phyloP scores from a whole-genome alignment of 1,139 yeast genomes.

The Meyerozyma athensensis region DNA sequence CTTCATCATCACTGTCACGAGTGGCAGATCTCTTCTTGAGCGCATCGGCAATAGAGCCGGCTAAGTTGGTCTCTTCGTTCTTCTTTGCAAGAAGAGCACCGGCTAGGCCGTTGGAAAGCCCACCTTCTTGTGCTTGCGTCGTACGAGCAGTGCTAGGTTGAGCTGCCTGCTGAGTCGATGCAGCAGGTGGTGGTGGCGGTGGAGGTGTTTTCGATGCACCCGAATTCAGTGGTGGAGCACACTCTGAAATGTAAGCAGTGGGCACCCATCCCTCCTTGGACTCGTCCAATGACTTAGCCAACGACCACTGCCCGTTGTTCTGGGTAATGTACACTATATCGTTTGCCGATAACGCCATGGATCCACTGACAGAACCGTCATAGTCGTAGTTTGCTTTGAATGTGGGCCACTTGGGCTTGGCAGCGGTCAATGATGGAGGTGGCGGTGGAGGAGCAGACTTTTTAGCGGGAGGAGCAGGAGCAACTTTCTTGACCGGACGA shows the following conservation, averaged over 20 bases:
- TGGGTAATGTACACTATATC: constrained; percentile 72
- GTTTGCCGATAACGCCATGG: constrained; percentile 70
- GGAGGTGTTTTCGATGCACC: constrained; percentile 18
- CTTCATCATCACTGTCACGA: constrained; percentile 70
- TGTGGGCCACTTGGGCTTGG: constrained; percentile 67
- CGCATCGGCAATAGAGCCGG: constrained; percentile 88
- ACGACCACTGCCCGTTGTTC: constrained; percentile 83
- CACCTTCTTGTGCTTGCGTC: constrained; percentile 15
- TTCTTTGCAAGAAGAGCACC: constrained; percentile 68
- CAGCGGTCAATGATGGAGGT: constrained; percentile 57
- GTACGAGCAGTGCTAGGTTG: constrained; percentile 20
- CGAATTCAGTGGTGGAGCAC: constrained; percentile 39
- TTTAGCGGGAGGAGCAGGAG: constrained; percentile 35
- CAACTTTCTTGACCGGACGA: constrained; percentile 30
- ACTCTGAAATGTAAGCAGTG: constrained; percentile 76
- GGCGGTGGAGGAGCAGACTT: constrained; percentile 43
- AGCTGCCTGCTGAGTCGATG: constrained; percentile 15
- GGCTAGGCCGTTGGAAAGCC: constrained; percentile 64
- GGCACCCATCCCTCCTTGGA: constrained; percentile 96
- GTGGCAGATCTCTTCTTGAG: constrained; percentile 77
- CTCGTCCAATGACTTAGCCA: constrained; percentile 75
- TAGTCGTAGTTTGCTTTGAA: constrained; percentile 87
- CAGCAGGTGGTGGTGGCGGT: constrained; percentile 31
- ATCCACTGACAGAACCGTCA: constrained; percentile 78
- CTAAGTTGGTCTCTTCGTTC: constrained; percentile 60